Base-by-base conservation (phyloP, 208 protist species). In the Leishmania turanica region DNA sequence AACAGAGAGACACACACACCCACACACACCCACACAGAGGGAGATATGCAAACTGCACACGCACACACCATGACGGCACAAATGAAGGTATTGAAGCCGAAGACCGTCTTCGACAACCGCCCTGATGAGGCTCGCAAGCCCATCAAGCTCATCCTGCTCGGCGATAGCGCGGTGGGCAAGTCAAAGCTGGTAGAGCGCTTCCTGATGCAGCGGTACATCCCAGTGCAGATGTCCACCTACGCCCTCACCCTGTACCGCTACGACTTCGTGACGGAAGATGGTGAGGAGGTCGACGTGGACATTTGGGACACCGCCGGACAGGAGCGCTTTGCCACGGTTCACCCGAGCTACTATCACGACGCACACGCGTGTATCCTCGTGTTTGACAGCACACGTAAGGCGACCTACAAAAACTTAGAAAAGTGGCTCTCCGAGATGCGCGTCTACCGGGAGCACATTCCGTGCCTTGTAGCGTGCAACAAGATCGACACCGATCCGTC, bases 151-250 rank as follows among this genome's bases (percentile, higher is more conserved):
- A 99, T 99, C 74, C 87, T 98, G 15, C 90, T 99, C 24, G 98
- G 98, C n/a, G 97, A 99, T 84, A 99, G 97, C 80, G 97, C 97
- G 4, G 97, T 99, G 9, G 98, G 98, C 49, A 99, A 99, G 86
- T 98, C 95, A 34, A 99, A 99, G 89, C 88, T 99, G 17, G 95
- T 99, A 8, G 97, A 99, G 88, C 93, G 98, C 15, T 99, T 98
- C 78, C 88, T 99, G 37, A 98, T 99, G 93, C 97, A 99, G 82
- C 89, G 94, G 42, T 99, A 98, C 87, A 88, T 95, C 34, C 93
- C 92, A 6, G 88, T 96, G 75, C 95, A 98, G 84, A 96, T 98
- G 89, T 99, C 97, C 21, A 99, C 97, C 6, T 98, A 97, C 89
- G 98, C 97, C 15, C 90, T 99, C 19, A 99, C 96, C 4, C 88